Percentiles rank a stretch among this genome's conserved stretches.
Conservation (phyloP, 768 basidiomycete species). For the Tulasnella sp. region DNA sequence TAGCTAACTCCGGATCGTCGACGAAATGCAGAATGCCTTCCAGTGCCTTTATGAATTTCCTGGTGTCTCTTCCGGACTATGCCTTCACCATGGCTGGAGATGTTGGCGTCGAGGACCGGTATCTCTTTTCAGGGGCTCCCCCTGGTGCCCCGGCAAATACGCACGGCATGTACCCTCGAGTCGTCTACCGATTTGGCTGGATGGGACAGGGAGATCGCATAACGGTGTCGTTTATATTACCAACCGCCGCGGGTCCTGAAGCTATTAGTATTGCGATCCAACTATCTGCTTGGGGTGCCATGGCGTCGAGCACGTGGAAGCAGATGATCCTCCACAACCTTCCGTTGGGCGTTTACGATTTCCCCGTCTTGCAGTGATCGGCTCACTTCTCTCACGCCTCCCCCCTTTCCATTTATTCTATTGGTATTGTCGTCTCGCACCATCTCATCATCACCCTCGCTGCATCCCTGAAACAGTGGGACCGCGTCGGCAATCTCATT, state of each 20-base stretch:
- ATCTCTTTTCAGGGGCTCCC: neutral
- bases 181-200: constrained; percentile 3
- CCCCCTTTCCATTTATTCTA: neutral
- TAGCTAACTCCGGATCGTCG: too few species aligned
- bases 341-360: neutral
- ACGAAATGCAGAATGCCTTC: neutral
- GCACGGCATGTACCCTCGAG: neutral
- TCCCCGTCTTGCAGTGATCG: neutral
- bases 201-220: neutral
- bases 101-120: neutral
- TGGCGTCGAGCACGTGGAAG: neutral
- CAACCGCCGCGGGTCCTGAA: neutral
- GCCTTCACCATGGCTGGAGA: neutral
- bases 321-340: constrained; percentile 2
- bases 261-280: neutral
- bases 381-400: neutral
- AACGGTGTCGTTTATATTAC: neutral
- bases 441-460: neutral
- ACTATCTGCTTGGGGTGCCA: neutral
- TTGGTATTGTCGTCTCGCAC: neutral
- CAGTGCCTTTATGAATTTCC: neutral
- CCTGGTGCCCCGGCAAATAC: neutral
- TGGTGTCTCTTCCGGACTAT: neutral
- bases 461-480: neutral
- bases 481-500: neutral